Conservation (phyloP, 192 early-diverging fungal genomes). For the Neocallimastix lanati region DNA sequence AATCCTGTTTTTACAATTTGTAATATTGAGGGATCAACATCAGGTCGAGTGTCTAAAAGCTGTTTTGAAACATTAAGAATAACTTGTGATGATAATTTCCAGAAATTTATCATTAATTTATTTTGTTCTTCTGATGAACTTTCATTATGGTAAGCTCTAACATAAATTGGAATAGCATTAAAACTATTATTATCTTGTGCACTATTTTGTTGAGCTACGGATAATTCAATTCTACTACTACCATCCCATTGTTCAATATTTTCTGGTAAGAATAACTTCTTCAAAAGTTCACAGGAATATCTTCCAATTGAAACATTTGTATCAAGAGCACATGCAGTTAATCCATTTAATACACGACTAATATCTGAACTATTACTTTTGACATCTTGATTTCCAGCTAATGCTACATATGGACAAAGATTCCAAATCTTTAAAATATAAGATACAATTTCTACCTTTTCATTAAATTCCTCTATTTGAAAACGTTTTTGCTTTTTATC, state of each 20-base stretch:
- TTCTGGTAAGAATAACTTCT: conserved; percentile 48
- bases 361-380: conserved; percentile 53
- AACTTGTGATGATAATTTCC: conserved; percentile 52
- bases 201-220: neutral
- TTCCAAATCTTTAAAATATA: conserved; percentile 57
- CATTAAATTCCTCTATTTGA: conserved; percentile 26
- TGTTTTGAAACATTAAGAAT: conserved; percentile 41
- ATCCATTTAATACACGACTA: conserved; percentile 44
- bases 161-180: neutral
- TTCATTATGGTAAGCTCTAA: conserved; percentile 23
- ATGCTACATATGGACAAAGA: conserved; percentile 53
- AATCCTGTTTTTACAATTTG: conserved; percentile 7
- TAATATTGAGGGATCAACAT: neutral
- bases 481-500: conserved; percentile 6
- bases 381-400: conserved; percentile 46
- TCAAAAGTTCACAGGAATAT: conserved; percentile 50
- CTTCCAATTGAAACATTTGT: conserved; percentile 45
- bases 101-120: conserved; percentile 56
- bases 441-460: conserved; percentile 63
- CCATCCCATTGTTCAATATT: conserved; percentile 66
- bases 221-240: conserved; percentile 8
- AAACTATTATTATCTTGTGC: neutral
- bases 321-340: conserved; percentile 60
- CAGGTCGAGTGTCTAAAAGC: conserved; percentile 41
- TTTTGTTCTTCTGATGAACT: conserved; percentile 22